Conservation (phyloP, 345 rosid genomes). For the Mangifera indica region DNA sequence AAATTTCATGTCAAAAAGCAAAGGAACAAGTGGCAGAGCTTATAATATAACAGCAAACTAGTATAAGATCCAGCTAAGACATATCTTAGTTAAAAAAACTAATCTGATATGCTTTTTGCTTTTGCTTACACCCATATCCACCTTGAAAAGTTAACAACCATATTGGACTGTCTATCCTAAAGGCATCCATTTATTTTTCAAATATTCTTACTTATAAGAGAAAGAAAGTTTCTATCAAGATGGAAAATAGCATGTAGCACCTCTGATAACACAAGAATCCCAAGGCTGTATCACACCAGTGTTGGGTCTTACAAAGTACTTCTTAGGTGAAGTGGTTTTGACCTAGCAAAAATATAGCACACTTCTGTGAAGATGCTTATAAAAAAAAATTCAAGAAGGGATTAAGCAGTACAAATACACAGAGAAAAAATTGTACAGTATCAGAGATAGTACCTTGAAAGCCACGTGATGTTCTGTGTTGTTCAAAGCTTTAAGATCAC, state of each 20-base stretch:
- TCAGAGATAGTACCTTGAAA: slow-evolving; percentile 44
- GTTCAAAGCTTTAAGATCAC: slow-evolving; percentile 60
- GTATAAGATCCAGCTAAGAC: slow-evolving; percentile 2
- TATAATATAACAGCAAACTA: not conserved
- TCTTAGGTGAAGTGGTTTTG: slow-evolving; percentile 95
- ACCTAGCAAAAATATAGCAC: slow-evolving; percentile 48
- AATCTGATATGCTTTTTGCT: not conserved
- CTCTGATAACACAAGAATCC: slow-evolving; percentile 72
- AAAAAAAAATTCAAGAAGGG: slow-evolving; percentile 2
- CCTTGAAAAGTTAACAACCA: not conserved
- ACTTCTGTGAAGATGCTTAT: slow-evolving; percentile 10
- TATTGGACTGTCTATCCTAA: not conserved
- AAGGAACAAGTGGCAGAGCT: slow-evolving; percentile 6
- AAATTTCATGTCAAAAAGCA: slow-evolving; percentile 7
- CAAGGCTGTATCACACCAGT: slow-evolving; percentile 79
- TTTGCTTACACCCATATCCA: not conserved
- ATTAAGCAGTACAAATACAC: not conserved
- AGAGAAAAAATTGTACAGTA: not conserved
- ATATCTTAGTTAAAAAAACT: not conserved
- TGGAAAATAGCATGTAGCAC: slow-evolving; percentile 32
- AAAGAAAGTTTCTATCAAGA: slow-evolving; percentile 9
- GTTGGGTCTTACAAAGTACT: slow-evolving; percentile 97
- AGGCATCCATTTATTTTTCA: not conserved
- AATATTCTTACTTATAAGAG: slow-evolving; percentile 5
- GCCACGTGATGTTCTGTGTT: slow-evolving; percentile 62